These are phyloP conservation scores for Pyricularia sp. DNA, from an alignment of 2,329 filamentous ascomycete species.

Conservation along the genomic window DNA sequence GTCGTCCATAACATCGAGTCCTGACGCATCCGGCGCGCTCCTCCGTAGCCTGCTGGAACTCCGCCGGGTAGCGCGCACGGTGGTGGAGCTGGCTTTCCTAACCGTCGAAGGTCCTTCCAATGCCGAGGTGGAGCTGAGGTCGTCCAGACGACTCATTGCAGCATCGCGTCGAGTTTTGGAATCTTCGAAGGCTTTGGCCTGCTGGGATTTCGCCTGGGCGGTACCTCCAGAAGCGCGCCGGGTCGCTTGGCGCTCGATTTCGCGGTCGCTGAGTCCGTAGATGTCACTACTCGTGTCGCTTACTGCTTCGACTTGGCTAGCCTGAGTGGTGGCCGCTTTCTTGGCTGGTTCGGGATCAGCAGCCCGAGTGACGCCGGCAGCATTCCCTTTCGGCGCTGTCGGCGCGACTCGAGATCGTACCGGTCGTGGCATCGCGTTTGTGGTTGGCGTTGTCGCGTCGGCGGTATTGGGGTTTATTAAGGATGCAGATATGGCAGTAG, in stretches of 20 bases:
- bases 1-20: constrained; percentile 32
- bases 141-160: constrained; percentile 23
- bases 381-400: constrained; percentile 2
- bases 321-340: background rate
- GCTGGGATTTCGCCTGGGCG: constrained; percentile 7
- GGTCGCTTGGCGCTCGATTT: constrained; percentile 14
- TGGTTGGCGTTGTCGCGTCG: background rate
- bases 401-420: constrained; percentile 4
- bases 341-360: background rate
- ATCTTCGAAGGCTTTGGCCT: constrained; percentile 12
- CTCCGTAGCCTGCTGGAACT: constrained; percentile 18
- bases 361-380: constrained; percentile 6
- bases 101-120: constrained; percentile 5
- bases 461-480: background rate
- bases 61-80: constrained; percentile 22
- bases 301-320: background rate
- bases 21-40: constrained; percentile 26
- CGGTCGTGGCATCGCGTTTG: constrained; percentile 4
- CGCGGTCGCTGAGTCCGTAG: constrained; percentile 22
- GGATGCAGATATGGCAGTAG: background rate
- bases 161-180: constrained; percentile 19
- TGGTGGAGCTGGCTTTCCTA: constrained; percentile 12
- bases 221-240: constrained; percentile 6
- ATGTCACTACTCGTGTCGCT: constrained; percentile 16
- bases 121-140: constrained; percentile 16